Evolutionary conservation across 2,329 filamentous ascomycete species (phyloP), one percentile per base, ranked within the genome.

Genomic region (Coniella vitis): DNA sequence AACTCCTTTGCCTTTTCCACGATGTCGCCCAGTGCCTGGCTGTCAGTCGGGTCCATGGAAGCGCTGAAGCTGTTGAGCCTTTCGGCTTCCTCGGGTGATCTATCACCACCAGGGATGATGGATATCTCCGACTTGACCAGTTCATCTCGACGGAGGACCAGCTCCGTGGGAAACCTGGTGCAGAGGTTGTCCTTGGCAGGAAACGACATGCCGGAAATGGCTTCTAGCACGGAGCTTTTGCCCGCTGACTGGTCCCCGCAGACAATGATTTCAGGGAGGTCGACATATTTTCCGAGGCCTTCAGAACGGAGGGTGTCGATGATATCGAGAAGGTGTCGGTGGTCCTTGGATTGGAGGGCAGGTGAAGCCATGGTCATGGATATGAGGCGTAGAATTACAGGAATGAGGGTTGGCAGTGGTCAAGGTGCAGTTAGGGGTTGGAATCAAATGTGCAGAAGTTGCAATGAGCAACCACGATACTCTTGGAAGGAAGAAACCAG

Each of bases 301-400:
- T 67, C 59, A 3, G 63, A 62, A 8, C 68, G 61, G 0, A 72
- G 60, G 16, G 54, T 60, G 50, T 70, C 66, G n/a, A 72, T 64
- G 25, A 63, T 59, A 42, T 72, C 65, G 13, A 71, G 56, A 3
- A 71, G 58, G 19, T 64, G 61, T 4, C 64, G 61, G 29, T 67
- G 65, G 22, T 69, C 65, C 21, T 55, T 42, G 16, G 55, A 57
- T 45, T 59, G 57, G 16, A 61, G 57, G 4, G 45, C 25, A 4
- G 36, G 38, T 4, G 38, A 4, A 16, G n/a, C 10, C 36, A 41
- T 40, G 13, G 16, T 36, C 10, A 5, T 10, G 5, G 5, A 29
- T 10, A 10, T 5, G 5, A 29, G 5, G 25, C 10, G 5, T 29
- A 10, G 25, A 29, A 10, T n/a, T n/a, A 29, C 25, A 29, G 25